Percentiles rank a stretch among this genome's conserved stretches.
phyloP scores from a whole-genome alignment of 1,284 basidiomycete species.

The Heterobasidion parviporum region DNA sequence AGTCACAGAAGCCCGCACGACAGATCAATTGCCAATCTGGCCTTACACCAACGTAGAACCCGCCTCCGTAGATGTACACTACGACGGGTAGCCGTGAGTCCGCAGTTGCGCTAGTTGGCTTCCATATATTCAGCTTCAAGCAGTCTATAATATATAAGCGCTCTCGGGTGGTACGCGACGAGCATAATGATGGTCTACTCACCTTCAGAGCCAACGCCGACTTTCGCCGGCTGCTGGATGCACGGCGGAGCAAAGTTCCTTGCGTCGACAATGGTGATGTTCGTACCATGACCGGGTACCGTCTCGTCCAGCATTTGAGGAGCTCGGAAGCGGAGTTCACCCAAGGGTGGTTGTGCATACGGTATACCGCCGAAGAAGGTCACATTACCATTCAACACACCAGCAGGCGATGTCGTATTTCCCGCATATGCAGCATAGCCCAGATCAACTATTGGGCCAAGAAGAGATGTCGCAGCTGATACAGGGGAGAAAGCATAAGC shows the following conservation, averaged over 20 bases:
- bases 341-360: conserved; percentile 49
- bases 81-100: conserved; percentile 37
- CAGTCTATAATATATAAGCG: conserved; percentile 26
- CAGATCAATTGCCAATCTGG: background rate
- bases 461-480: background rate
- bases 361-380: conserved; percentile 42
- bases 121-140: conserved; percentile 45
- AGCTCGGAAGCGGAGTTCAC: conserved; percentile 38
- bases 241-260: conserved; percentile 33
- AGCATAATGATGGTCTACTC: background rate
- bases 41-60: conserved; percentile 26
- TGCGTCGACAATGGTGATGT: conserved; percentile 24
- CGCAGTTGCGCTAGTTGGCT: conserved; percentile 33
- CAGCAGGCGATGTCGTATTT: conserved; percentile 31
- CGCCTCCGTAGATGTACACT: conserved; percentile 39
- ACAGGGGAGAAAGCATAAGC: background rate
- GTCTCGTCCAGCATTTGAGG: conserved; percentile 36
- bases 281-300: conserved; percentile 6
- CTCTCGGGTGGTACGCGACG: background rate
- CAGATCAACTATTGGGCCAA: conserved; percentile 33
- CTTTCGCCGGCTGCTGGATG: conserved; percentile 32
- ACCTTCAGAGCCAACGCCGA: conserved; percentile 36
- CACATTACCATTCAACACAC: conserved; percentile 25
- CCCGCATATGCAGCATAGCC: conserved; percentile 41
- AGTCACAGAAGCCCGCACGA: background rate